Evolutionary conservation across 306 rosid species (phyloP).

Genomic region (Sicyos edulis): DNA sequence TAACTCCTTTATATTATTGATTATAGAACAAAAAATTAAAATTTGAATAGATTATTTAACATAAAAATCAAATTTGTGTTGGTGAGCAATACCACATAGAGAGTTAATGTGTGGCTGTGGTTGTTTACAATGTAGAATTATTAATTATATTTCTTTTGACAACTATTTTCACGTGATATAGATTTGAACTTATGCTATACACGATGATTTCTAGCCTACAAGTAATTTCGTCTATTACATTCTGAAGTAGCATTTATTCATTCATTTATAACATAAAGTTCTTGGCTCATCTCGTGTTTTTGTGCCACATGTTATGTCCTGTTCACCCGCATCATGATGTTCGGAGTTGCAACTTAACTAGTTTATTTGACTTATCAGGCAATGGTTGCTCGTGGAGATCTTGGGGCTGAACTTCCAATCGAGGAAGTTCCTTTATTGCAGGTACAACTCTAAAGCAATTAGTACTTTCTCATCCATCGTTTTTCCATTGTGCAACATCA

Average conservation of each 20-base stretch:
- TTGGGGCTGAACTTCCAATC: slow-evolving; percentile 98
- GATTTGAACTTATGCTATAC: slow-evolving; percentile 2
- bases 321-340: neutral
- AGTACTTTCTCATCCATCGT: slow-evolving; percentile 11
- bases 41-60: too few relatives aligned
- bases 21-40: too few relatives aligned
- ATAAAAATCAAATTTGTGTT: too few relatives aligned
- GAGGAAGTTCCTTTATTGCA: slow-evolving; percentile 96
- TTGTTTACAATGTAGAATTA: neutral
- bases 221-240: neutral
- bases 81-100: too few relatives aligned
- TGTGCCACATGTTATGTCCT: slow-evolving; percentile 2
- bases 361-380: slow-evolving; percentile 51
- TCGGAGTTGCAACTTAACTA: neutral
- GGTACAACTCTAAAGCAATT: slow-evolving; percentile 36
- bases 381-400: slow-evolving; percentile 99
- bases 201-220: neutral
- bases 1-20: too few relatives aligned
- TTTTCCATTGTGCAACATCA: neutral
- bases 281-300: neutral
- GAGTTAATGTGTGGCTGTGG: neutral
- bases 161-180: neutral
- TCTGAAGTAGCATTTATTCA: neutral
- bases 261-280: neutral
- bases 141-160: neutral